Evolutionary conservation across 306 rosid genomes (phyloP), one percentile per base, ranked within the genome.

Genomic region (Rosa multiflora): DNA sequence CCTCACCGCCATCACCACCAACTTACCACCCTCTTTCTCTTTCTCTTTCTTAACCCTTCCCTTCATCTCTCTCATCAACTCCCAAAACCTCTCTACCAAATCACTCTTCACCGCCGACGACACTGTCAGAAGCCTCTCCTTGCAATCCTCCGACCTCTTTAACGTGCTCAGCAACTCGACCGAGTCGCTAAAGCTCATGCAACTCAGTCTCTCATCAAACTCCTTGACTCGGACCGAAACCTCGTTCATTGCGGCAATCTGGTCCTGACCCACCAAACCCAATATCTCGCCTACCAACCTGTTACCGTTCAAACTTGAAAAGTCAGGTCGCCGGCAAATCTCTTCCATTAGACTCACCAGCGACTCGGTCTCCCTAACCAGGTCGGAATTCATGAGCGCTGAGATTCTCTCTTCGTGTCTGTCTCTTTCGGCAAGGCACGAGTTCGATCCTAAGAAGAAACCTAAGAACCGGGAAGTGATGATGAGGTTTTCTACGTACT

Each of bases 181-280:
- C 47, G 89, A 88, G 74, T 92, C 97, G 21, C 90, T 88, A 46
- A 91, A 94, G 43, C 82, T 87, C 39, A 92, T 79, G 13, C 83
- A 83, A 26, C 81, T 83, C 80, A 88, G 71, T 53, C 99, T 82
- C 81, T 87, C 88, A 9, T 75, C 77, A 35, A 91, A 87, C 84
- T 94, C 99, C 3, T 35, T 53, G 55, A 91, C 78, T 61, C 89
- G 74, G 76, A 79, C 75, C 10, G 75, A 46, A 29, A 86, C 76
- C 64, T 88, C 92, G 5, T 32, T 43, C 20, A 79, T 37, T 0
- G 77, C 83, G 46, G 85, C 82, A 3, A 20, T 48, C 77, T 79
- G 86, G 79, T 94, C 97, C 52, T 76, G 87, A 0, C 82, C 67
- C 71, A 85, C 93, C 83, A 91, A 74, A 2, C 70, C 48, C 79